Evolutionary conservation across 805 yeast species (phyloP), one percentile per base, ranked within the genome.

Genomic region (Clavispora phyllophila): DNA sequence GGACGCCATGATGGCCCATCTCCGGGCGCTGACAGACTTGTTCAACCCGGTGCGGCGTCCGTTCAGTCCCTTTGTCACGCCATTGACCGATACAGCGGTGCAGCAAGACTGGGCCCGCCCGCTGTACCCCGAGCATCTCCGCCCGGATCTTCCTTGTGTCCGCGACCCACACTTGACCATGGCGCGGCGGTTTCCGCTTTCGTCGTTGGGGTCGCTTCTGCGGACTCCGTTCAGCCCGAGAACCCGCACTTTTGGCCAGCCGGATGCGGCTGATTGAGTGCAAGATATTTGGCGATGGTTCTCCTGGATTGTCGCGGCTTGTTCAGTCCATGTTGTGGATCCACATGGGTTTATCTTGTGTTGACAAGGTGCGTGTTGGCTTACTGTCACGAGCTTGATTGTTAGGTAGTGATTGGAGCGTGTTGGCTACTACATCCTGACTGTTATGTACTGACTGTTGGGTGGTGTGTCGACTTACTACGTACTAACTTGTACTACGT

Each of bases 11-110:
- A 26, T 58, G 9, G 47, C 54, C 24, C 66, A 63, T 44, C 40
- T 69, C 22, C 46, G 55, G 36, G 50, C 55, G 42, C 62, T 63
- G 41, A 67, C 73, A 2, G 65, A 68, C 43, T 58, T 68, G 14
- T 68, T 69, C 49, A 57, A 55, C 37, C 74, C 73, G 2, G 58
- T 47, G 40, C 56, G 65, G 43, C 57, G 70, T 41, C 66, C 72
- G 1, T 58, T 56, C 45, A 62, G 59, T 41, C 65, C 70, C 7
- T 14, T 53, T 3, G 55, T 68, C 17, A 66, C 70, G 0, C 72
- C 74, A 5, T 55, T 68, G 22, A 66, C 72, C 2, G 73, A 68
- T 48, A 55, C 66, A 4, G 58, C 53, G 37, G 61, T 66, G 51
- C 58, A 49, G 14, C 73, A 67, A 42, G 50, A 49, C 34, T 66